These are phyloP conservation scores for Platanthera guangdongensis DNA, from an alignment of 106 monocot species.

Conservation along the genomic window DNA sequence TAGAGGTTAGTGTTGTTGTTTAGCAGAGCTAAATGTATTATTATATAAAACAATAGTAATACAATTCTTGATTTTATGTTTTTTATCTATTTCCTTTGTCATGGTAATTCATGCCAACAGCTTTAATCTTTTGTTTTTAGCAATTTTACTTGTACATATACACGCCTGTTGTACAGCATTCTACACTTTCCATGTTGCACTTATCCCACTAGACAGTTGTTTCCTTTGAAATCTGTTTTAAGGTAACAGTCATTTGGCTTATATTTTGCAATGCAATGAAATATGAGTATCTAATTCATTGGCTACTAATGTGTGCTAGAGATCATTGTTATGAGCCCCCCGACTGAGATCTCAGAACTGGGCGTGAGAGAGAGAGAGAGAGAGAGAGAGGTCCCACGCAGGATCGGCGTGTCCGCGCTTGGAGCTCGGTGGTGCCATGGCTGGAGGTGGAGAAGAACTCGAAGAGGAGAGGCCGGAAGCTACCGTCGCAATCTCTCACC, in stretches of 20 bases:
- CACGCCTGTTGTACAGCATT: neutral
- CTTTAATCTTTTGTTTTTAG: neutral
- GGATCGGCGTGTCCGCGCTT: too few relatives aligned
- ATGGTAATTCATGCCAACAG: neutral
- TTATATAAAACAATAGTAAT: neutral
- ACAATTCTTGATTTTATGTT: neutral
- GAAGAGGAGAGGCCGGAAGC: too few relatives aligned
- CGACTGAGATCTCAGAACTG: too few relatives aligned
- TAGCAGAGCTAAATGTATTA: neutral
- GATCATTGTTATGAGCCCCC: too few relatives aligned
- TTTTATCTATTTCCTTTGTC: neutral
- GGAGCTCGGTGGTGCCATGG: too few relatives aligned
- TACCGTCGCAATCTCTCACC: too few relatives aligned
- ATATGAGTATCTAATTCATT: neutral
- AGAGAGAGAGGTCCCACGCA: too few relatives aligned
- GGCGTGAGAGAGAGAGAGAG: too few relatives aligned
- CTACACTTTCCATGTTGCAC: neutral
- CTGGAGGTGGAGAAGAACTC: too few relatives aligned
- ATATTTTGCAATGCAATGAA: neutral
- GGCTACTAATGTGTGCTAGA: neutral
- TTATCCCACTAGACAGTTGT: neutral
- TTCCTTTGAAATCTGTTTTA: neutral
- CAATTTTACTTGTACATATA: neutral
- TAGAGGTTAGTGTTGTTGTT: slow-evolving; percentile 47
- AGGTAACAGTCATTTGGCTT: neutral